Base-by-base conservation (phyloP, 2,329 filamentous ascomycete genomes). In the Pleurostoma richardsiae region DNA sequence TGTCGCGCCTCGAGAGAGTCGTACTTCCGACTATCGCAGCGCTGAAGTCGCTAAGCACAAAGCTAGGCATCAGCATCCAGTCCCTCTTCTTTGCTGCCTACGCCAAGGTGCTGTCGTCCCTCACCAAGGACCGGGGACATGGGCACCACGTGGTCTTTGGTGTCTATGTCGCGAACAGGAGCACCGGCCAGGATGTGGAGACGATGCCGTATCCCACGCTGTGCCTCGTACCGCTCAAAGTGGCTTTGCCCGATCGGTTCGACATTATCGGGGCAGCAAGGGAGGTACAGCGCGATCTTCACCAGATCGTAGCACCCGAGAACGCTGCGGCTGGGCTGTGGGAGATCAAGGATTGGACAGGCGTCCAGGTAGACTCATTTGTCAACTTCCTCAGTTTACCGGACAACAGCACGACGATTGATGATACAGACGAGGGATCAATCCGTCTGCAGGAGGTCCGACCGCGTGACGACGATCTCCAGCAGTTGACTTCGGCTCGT, bases 151-250 rank as follows among this genome's bases (percentile, higher is more conserved):
- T 88, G 2, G 67, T 89, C 0, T 75, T 96, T 43, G 91, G 90
- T 2, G 66, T 96, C 27, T 96, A 96, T 62, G 77, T 95, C 6
- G 88, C 90, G 39, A 95, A 95, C 61, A 79, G 90, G 44, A 74
- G 77, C 0, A 70, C 75, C 6, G 67, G 75, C 3, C 68, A 74
- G 3, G 60, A 82, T 1, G 68, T 78, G 3, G 60, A 70, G 0
- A 53, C 55, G 0, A 67, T 79, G 3, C 55, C 76, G 0, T 83
- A 81, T 30, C 90, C 91, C 0, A 94, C 88, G 0, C 73, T 96
- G 26, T 91, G 87, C 54, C 73, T 96, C 4, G 75, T 95, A 2
- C 90, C 90, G 0, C 65, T 96, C 0, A 73, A 74, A 8, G 76
- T 94, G 2, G 59, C 54, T 5, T 29, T 62, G 5, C 52, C 67